A percentile compares a stretch with the other conserved stretches of the same genome.
These are phyloP conservation scores for Rickenella mellea DNA, from an alignment of 768 basidiomycete species.

Conservation along the genomic window DNA sequence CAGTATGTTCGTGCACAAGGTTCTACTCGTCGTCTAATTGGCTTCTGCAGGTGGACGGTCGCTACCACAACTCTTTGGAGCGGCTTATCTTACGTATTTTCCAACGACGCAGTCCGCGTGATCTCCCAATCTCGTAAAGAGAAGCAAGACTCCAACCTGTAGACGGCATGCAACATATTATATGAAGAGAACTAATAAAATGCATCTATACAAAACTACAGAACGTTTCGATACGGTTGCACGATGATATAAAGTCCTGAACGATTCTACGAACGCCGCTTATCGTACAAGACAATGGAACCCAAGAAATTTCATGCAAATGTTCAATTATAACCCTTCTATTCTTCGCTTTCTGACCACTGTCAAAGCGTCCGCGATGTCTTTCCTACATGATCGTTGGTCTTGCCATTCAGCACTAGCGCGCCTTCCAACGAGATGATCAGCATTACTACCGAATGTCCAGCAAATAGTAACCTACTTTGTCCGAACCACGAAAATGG, in stretches of 20 bases:
- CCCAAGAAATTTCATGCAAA: too few species aligned
- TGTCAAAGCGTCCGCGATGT: slow-evolving; percentile 41
- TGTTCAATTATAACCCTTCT: too few species aligned
- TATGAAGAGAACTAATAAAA: neutral
- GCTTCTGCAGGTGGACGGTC: slow-evolving; percentile 59
- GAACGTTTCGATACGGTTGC: neutral
- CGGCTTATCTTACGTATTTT: slow-evolving; percentile 73
- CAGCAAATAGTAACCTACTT: slow-evolving; percentile 35
- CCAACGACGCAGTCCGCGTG: slow-evolving; percentile 64
- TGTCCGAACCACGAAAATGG: slow-evolving; percentile 56
- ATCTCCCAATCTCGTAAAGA: slow-evolving; percentile 23
- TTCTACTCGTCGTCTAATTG: neutral
- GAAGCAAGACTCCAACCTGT: neutral
- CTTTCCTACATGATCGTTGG: slow-evolving; percentile 50
- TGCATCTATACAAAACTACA: neutral
- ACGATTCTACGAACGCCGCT: too few species aligned
- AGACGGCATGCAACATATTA: neutral
- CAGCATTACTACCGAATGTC: neutral
- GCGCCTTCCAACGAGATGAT: slow-evolving; percentile 29
- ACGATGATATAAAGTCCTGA: too few species aligned
- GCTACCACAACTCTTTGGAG: slow-evolving; percentile 90
- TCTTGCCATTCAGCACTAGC: slow-evolving; percentile 57
- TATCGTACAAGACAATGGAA: too few species aligned
- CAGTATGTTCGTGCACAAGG: slow-evolving; percentile 48
- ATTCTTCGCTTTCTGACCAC: neutral